phyloP scores from a whole-genome alignment of 139 green algal genomes.

The Ettlia oleoabundans region DNA sequence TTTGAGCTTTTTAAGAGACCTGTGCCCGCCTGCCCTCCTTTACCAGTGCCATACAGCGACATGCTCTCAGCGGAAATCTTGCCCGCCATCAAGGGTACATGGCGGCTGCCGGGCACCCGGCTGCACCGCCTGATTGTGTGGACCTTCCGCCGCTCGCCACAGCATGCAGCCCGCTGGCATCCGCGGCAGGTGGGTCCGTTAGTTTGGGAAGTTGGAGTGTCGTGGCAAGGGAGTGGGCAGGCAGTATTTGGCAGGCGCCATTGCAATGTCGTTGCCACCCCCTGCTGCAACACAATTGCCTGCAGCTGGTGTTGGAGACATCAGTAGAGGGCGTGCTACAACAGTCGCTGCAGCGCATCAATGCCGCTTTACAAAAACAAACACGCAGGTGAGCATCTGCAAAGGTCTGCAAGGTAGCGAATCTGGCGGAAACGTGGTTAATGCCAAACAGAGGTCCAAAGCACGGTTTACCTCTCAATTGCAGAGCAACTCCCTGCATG shows the following conservation, averaged over 20 bases:
- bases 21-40: not conserved
- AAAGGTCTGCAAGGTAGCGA: too few relatives aligned
- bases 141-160: conserved; percentile 14
- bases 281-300: too few relatives aligned
- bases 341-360: conserved; percentile 8
- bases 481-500: too few relatives aligned
- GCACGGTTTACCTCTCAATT: too few relatives aligned
- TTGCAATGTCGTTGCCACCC: too few relatives aligned
- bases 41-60: conserved; percentile 15
- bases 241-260: too few relatives aligned
- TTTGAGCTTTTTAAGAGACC: not conserved
- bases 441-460: too few relatives aligned
- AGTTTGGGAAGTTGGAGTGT: too few relatives aligned
- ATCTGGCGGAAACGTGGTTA: too few relatives aligned
- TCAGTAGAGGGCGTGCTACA: not conserved
- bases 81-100: conserved; percentile 3
- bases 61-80: conserved; percentile 7
- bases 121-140: conserved; percentile 23
- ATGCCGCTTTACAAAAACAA: not conserved
- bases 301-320: conserved; percentile 25
- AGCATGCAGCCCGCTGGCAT: not conserved
- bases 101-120: conserved; percentile 17
- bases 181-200: conserved; percentile 28
- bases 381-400: not conserved
- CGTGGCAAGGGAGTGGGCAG: too few relatives aligned